Evolutionary conservation across 2,329 filamentous ascomycete genomes (phyloP).

Genomic region (Aspergillus niger): DNA sequence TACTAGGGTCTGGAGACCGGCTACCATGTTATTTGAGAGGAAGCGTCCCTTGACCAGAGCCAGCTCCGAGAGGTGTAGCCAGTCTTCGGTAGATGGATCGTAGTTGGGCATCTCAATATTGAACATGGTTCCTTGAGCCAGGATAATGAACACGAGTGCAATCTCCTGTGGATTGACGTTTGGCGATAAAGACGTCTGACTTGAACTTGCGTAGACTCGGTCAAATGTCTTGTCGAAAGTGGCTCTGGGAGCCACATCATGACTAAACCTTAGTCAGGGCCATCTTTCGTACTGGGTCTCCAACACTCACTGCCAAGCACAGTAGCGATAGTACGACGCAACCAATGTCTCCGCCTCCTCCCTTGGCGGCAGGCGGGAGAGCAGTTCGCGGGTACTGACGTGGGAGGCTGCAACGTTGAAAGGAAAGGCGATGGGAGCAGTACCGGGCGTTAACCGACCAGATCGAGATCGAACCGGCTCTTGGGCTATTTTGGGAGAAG

Average conservation of each 20-base stretch:
- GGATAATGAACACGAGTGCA: constrained; percentile 2
- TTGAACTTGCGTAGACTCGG: neutral
- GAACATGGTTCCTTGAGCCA: constrained; percentile 4
- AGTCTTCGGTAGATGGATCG: constrained; percentile 1
- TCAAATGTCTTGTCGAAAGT: constrained; percentile 1
- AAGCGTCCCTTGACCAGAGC: constrained; percentile 3
- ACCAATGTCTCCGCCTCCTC: constrained; percentile 4
- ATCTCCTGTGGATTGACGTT: constrained; percentile 3
- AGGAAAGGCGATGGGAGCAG: constrained; percentile 2
- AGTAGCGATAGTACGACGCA: constrained; percentile 7
- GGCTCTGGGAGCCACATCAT: constrained; percentile 1
- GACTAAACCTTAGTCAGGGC: neutral
- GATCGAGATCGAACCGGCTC: neutral
- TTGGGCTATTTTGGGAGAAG: constrained; percentile 1
- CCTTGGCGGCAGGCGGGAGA: neutral
- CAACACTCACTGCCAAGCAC: constrained; percentile 7
- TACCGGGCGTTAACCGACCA: neutral
- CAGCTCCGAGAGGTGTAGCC: constrained; percentile 5
- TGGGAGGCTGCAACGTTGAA: neutral
- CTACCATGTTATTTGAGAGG: constrained; percentile 2
- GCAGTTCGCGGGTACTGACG: constrained; percentile 1
- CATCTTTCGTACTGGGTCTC: neutral
- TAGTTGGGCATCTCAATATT: constrained; percentile 7
- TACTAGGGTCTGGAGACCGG: neutral
- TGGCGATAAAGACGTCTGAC: neutral